These are phyloP conservation scores for Fusarium beomiforme DNA, from an alignment of 2,329 filamentous ascomycete species.

Conservation along the genomic window DNA sequence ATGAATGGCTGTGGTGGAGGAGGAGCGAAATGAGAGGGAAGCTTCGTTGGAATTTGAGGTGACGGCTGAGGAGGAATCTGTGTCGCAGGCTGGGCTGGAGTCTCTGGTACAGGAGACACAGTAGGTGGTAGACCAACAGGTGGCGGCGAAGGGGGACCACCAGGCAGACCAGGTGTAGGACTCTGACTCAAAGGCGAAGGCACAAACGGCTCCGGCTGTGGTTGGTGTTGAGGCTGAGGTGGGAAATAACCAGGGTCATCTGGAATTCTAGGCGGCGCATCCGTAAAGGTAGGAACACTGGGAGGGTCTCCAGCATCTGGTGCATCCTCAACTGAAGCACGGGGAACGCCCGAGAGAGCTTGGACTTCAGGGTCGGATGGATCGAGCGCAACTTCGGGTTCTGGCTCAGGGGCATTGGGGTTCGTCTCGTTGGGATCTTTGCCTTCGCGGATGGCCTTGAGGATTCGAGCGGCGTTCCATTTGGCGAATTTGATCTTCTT, in stretches of 20 bases:
- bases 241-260: constrained; percentile 50
- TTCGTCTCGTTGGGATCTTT: constrained; percentile 94
- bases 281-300: constrained; percentile 41
- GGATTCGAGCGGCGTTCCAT: constrained; percentile 91
- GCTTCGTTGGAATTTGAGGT: constrained; percentile 41
- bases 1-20: constrained; percentile 31
- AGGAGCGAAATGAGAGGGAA: constrained; percentile 38
- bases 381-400: constrained; percentile 61
- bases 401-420: constrained; percentile 68
- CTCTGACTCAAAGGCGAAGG: constrained; percentile 50
- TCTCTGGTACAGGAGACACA: constrained; percentile 16
- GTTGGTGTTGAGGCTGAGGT: constrained; percentile 21
- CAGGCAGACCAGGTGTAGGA: constrained; percentile 34
- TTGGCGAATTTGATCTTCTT: constrained; percentile 97
- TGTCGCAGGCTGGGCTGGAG: constrained; percentile 24
- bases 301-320: constrained; percentile 55
- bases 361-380: constrained; percentile 73
- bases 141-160: constrained; percentile 33
- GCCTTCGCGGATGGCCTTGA: constrained; percentile 89
- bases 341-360: constrained; percentile 52
- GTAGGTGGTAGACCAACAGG: constrained; percentile 23
- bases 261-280: constrained; percentile 40
- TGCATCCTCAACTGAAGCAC: constrained; percentile 63
- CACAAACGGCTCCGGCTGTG: constrained; percentile 43
- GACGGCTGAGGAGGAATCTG: constrained; percentile 45